Conservation (phyloP, 257 asterid genomes). For the Solanum sitiens region DNA sequence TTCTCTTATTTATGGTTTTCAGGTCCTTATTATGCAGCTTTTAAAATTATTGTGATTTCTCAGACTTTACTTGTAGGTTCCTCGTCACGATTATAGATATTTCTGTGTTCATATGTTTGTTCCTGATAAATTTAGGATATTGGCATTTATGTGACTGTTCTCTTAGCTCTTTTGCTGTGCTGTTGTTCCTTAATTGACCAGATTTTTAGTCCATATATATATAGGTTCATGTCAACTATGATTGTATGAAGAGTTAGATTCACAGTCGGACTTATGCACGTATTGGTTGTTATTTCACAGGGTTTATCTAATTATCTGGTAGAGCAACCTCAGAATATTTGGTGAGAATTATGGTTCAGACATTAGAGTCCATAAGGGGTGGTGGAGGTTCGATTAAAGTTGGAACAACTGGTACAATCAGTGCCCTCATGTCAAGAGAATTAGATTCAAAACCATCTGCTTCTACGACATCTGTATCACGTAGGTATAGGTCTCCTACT, state of each 20-base stretch:
- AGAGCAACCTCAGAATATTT: neutral
- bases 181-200: neutral
- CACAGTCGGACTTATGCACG: neutral
- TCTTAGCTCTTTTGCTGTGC: neutral
- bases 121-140: neutral
- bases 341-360: conserved; percentile 38
- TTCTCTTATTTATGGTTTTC: neutral
- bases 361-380: conserved; percentile 53
- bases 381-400: conserved; percentile 78
- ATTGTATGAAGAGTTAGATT: neutral
- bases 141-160: neutral
- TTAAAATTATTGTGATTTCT: neutral
- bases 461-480: conserved; percentile 9
- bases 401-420: conserved; percentile 73
- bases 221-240: neutral
- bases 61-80: neutral
- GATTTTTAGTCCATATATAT: neutral
- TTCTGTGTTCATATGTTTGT: neutral
- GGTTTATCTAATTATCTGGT: neutral
- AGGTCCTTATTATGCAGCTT: neutral
- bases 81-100: neutral
- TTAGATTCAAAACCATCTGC: conserved; percentile 39
- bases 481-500: neutral
- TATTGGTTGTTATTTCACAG: neutral
- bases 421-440: conserved; percentile 74